Evolutionary conservation across 495 filamentous ascomycete genomes (phyloP).

Genomic region (Xylona heveae): DNA sequence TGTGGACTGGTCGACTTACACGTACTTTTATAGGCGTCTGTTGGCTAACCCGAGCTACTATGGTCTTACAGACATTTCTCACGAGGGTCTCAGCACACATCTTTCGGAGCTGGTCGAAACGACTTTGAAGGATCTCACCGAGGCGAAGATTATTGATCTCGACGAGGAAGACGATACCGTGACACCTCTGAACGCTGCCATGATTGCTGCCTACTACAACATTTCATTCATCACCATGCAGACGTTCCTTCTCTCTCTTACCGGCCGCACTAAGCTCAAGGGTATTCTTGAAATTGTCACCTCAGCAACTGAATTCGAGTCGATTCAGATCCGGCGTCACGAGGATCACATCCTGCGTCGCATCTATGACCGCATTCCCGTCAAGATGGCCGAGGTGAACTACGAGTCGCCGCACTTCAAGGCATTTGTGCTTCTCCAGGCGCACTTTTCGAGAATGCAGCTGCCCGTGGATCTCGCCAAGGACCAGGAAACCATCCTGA

Average conservation of each 20-base stretch:
- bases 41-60: constrained; percentile 96
- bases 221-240: constrained; percentile 99
- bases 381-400: constrained; percentile 71
- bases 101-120: constrained; percentile 89
- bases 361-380: constrained; percentile 83
- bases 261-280: constrained; percentile 75
- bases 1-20: constrained; percentile 94
- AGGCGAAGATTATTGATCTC: constrained; percentile 89
- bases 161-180: constrained; percentile 93
- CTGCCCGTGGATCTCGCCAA: constrained; percentile 92
- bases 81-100: constrained; percentile 84
- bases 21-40: constrained; percentile 95
- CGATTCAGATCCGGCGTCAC: constrained; percentile 83
- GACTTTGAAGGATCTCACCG: constrained; percentile 73
- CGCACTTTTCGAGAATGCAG: constrained; percentile 94
- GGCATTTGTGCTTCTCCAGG: constrained; percentile 86
- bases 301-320: constrained; percentile 89
- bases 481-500: constrained; percentile 77
- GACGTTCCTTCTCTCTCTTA: constrained; percentile 93
- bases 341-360: constrained; percentile 75
- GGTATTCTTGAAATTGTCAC: constrained; percentile 93
- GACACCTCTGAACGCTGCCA: constrained; percentile 77
- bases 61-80: constrained; percentile 67
- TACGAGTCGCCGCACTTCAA: constrained; percentile 97
- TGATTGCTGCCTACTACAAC: constrained; percentile 98